These are phyloP conservation scores for Entomortierella lignicola DNA, from an alignment of 192 early-diverging fungal genomes.

Conservation along the genomic window DNA sequence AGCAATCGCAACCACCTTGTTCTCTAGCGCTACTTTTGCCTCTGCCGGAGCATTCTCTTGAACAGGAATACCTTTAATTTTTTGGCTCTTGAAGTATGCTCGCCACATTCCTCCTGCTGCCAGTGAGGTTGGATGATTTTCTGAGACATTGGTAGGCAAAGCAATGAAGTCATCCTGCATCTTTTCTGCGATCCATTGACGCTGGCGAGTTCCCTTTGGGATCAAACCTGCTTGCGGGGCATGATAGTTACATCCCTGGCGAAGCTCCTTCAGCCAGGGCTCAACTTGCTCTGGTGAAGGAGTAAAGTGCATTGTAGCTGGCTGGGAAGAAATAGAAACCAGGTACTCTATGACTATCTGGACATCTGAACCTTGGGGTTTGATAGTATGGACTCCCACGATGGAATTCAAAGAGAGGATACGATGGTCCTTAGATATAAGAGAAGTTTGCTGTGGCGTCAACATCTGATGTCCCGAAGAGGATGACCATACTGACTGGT, in stretches of 20 bases:
- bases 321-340: conserved; percentile 50
- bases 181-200: conserved; percentile 49
- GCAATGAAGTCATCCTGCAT: conserved; percentile 40
- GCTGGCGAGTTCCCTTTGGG: conserved; percentile 40
- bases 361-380: conserved; percentile 11
- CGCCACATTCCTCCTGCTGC: conserved; percentile 52
- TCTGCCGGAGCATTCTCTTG: conserved; percentile 15
- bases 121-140: conserved; percentile 40
- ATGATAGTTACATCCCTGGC: conserved; percentile 49
- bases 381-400: conserved; percentile 30
- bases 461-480: conserved; percentile 49
- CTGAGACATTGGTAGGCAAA: conserved; percentile 38
- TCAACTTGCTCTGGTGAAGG: conserved; percentile 39
- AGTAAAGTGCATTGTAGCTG: conserved; percentile 48
- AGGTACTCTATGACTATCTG: conserved; percentile 42
- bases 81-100: conserved; percentile 36
- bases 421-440: conserved; percentile 46
- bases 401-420: conserved; percentile 41
- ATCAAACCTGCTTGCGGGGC: conserved; percentile 46
- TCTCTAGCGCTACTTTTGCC: conserved; percentile 35
- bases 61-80: conserved; percentile 40
- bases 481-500: conserved; percentile 49
- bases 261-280: conserved; percentile 34
- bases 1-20: conserved; percentile 34
- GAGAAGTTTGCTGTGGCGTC: conserved; percentile 35